Base-by-base conservation (phyloP, 2,329 filamentous ascomycete genomes). In the Incumbomyces delicatus region DNA sequence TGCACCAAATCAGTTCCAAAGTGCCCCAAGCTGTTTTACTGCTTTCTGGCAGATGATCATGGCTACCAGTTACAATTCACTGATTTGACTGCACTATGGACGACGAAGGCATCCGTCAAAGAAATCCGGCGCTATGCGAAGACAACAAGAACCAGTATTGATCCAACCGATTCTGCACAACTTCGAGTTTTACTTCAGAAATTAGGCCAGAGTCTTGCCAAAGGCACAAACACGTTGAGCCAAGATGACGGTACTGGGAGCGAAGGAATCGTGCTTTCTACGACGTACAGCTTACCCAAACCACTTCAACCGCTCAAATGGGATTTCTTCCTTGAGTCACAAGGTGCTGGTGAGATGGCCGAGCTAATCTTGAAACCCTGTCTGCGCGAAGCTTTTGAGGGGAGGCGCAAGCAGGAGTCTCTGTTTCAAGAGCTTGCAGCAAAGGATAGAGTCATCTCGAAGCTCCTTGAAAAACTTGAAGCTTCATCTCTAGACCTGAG, bases 381-480 rank as follows among this genome's bases (percentile, higher is more conserved):
- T 13, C 60, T 81, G 27, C 63, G 64, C 18, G 69, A 71, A 17
- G 70, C 73, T 14, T 65, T 69, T 29, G 63, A 63, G 2, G 67
- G 72, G 48, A 67, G 71, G 47, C 61, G 63, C 30, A 71, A 74
- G 30, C 67, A 78, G 18, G 59, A 65, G 22, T 63, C 63, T 17
- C 64, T 82, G 5, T 59, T 78, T 14, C 60, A 68, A 3, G 67
- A 70, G 35, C 59, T 82, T 11, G 64, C 65, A 44, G 70, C 74
- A 22, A 82, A 81, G 57, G 78, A 82, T 56, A 75, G 70, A 58
- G 69, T 76, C 14, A 73, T 82, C 42, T 65, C 65, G 6, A 78
- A 74, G 46, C 61, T 82, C 17, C 66, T 78, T 20, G 77, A 81
- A 55, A 74, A 76, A 50, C 68, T 80, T 41, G 76, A 80, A 53